phyloP scores from a whole-genome alignment of 2,329 filamentous ascomycete species.

The Phaeophleospora eucalypticola region DNA sequence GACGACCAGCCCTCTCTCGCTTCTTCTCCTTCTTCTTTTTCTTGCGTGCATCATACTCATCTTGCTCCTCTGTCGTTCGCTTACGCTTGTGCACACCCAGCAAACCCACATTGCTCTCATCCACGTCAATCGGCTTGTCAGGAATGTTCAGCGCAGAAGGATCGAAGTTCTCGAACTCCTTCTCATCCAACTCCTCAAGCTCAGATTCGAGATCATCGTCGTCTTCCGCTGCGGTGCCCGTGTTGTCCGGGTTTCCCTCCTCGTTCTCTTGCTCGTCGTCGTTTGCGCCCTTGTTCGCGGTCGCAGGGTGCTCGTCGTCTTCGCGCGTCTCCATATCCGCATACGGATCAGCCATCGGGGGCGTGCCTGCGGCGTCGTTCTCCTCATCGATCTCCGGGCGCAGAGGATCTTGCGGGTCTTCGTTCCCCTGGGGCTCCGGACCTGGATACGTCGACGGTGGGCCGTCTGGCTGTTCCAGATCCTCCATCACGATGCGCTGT shows the following conservation, averaged over 20 bases:
- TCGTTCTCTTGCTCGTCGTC: constrained; percentile 30
- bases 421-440: constrained; percentile 44
- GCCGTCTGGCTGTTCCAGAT: constrained; percentile 35
- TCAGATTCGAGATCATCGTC: constrained; percentile 58
- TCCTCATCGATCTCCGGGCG: constrained; percentile 48
- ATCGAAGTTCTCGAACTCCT: constrained; percentile 63
- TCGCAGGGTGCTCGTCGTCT: constrained; percentile 29
- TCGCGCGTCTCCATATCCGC: constrained; percentile 46
- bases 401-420: constrained; percentile 44
- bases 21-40: constrained; percentile 26
- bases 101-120: constrained; percentile 50
- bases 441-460: constrained; percentile 39
- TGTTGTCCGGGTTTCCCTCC: constrained; percentile 14
- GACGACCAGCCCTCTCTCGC: constrained; percentile 22
- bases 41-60: constrained; percentile 54
- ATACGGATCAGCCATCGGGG: constrained; percentile 40
- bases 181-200: constrained; percentile 62
- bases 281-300: constrained; percentile 7
- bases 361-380: constrained; percentile 39
- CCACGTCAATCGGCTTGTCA: constrained; percentile 20
- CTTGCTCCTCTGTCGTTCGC: constrained; percentile 57
- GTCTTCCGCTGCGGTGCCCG: constrained; percentile 36
- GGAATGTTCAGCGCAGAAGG: constrained; percentile 58
- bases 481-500: constrained; percentile 36
- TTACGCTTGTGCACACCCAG: constrained; percentile 62